Conservation (phyloP, 2,329 filamentous ascomycete species). For the Didymella exigua region DNA sequence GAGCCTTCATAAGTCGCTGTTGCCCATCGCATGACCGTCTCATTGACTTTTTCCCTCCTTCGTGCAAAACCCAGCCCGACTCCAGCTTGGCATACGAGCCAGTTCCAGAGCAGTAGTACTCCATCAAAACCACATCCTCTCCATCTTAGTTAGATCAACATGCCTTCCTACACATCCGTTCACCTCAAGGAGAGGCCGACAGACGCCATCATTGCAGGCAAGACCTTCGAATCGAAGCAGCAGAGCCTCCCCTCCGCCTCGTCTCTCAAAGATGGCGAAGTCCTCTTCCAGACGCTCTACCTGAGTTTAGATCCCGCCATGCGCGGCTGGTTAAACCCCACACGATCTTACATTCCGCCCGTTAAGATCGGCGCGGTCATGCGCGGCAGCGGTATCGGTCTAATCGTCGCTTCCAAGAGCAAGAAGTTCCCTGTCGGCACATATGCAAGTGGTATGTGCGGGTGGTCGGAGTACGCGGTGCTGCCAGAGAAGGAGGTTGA, state of each 20-base stretch:
- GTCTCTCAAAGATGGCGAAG: slow-evolving; percentile 66
- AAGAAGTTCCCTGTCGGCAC: slow-evolving; percentile 61
- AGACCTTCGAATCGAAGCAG: slow-evolving; percentile 65
- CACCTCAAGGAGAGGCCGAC: slow-evolving; percentile 69
- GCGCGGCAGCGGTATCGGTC: slow-evolving; percentile 66
- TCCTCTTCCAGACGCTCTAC: slow-evolving; percentile 66
- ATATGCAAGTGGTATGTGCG: slow-evolving; percentile 60
- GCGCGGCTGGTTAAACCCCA: slow-evolving; percentile 69
- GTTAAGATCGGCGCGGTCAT: slow-evolving; percentile 71
- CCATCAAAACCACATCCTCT: not conserved
- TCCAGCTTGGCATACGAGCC: not conserved
- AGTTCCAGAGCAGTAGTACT: not conserved
- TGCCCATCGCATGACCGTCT: not conserved
- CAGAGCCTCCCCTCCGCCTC: slow-evolving; percentile 53
- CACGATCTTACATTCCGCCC: slow-evolving; percentile 69
- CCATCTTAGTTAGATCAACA: slow-evolving; percentile 13
- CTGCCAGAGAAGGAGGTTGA: slow-evolving; percentile 58
- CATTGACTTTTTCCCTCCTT: not conserved
- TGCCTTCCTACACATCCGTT: slow-evolving; percentile 55
- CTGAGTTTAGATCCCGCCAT: slow-evolving; percentile 77
- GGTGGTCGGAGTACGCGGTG: slow-evolving; percentile 72
- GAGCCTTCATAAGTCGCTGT: not conserved
- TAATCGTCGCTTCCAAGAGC: slow-evolving; percentile 66
- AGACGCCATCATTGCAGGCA: slow-evolving; percentile 65
- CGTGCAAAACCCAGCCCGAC: not conserved